Percentiles rank a stretch among this genome's conserved stretches.
phyloP scores from a whole-genome alignment of 495 filamentous ascomycete genomes.

The Stereocaulon alpinum region DNA sequence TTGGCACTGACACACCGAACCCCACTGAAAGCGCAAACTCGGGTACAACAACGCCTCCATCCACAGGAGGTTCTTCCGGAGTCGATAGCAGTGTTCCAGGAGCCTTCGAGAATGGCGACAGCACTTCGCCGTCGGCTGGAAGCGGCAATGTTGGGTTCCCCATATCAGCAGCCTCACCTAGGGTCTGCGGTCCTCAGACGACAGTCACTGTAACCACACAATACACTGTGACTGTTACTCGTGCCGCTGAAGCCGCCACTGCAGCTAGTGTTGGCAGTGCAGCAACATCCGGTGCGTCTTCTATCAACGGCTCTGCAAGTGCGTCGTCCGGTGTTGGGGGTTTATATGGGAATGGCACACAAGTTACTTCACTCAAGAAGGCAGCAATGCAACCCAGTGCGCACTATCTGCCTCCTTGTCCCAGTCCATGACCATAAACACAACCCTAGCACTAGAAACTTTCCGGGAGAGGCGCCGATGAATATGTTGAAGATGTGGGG shows the following conservation, averaged over 20 bases:
- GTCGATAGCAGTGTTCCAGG: too few relatives aligned
- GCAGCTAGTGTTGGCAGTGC: background rate
- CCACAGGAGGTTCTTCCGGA: too few relatives aligned
- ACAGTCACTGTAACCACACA: constrained; percentile 12
- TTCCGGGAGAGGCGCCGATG: constrained; percentile 14
- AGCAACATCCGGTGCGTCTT: background rate
- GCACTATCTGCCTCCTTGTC: background rate
- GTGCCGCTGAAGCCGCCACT: background rate
- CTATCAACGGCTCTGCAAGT: background rate
- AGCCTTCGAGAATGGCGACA: too few relatives aligned
- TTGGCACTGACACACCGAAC: background rate
- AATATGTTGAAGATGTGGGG: constrained; percentile 19
- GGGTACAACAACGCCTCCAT: background rate
- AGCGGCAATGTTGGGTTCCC: background rate
- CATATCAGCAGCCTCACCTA: background rate
- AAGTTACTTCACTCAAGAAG: background rate
- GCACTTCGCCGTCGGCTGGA: background rate
- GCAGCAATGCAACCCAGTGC: background rate
- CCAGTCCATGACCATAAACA: too few relatives aligned
- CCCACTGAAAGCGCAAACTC: background rate
- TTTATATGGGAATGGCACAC: background rate
- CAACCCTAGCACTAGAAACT: too few relatives aligned
- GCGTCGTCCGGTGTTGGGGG: background rate
- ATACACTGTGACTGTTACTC: constrained; percentile 12
- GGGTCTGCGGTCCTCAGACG: background rate